These are phyloP conservation scores for Zelopaecilomyces penicillatus DNA, from an alignment of 2,329 filamentous ascomycete genomes.

Conservation along the genomic window DNA sequence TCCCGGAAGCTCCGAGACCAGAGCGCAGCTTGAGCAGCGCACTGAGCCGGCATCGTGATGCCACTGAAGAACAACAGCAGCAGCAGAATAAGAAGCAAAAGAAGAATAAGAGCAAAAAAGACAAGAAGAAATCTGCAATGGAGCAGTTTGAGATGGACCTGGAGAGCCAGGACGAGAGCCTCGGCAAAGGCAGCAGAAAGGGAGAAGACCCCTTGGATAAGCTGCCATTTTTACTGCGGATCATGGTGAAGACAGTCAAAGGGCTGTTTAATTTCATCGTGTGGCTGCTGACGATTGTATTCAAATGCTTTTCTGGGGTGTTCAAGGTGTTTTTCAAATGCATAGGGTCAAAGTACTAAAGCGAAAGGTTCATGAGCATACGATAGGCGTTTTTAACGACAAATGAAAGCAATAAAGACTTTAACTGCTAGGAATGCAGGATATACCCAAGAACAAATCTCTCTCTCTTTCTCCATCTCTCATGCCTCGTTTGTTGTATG, in stretches of 20 bases:
- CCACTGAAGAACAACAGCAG: constrained; percentile 12
- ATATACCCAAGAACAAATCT: no score
- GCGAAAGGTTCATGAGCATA: background rate
- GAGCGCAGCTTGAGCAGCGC: constrained; percentile 20
- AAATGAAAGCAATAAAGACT: background rate
- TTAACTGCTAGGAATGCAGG: no score
- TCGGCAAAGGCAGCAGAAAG: constrained; percentile 27
- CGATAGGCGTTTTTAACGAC: background rate
- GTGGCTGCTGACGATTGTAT: constrained; percentile 47
- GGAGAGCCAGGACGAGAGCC: constrained; percentile 50
- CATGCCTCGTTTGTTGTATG: no score
- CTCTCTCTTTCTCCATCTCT: no score
- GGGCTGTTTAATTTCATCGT: constrained; percentile 49
- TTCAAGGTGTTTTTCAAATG: constrained; percentile 44
- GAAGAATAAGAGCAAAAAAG: constrained; percentile 33
- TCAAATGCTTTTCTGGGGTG: constrained; percentile 45
- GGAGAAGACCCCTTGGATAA: constrained; percentile 34
- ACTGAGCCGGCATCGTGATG: constrained; percentile 21
- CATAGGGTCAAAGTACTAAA: constrained; percentile 35
- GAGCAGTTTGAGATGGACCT: constrained; percentile 54
- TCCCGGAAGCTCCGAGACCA: constrained; percentile 15
- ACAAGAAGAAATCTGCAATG: constrained; percentile 32
- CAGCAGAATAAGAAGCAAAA: constrained; percentile 31
- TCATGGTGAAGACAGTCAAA: constrained; percentile 41
- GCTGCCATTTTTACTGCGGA: constrained; percentile 41